Evolutionary conservation across 2,329 filamentous ascomycete species (phyloP), one percentile per base, ranked within the genome.

Genomic region (Monosporascus sp.): DNA sequence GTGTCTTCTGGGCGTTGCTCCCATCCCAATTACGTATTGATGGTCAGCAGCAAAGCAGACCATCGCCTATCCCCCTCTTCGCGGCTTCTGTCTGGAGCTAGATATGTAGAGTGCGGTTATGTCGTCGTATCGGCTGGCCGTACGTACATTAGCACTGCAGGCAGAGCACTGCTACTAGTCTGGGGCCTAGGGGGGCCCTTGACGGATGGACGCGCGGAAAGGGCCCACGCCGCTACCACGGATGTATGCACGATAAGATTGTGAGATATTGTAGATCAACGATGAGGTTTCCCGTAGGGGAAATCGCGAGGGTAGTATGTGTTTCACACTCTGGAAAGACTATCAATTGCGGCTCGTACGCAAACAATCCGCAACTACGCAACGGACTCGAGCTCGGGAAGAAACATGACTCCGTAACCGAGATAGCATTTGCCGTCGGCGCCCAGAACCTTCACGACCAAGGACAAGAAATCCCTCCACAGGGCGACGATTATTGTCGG

Each of bases 81-180:
- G 56, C 53, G 49, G 53, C 20, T 43, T 56, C 55, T 58, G 64
- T 61, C 63, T 61, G 58, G 58, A 59, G 64, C 64, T 65, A 66
- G 58, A 64, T 60, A 67, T 66, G 65, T 67, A 58, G 59, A 64
- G 65, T 66, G 65, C 65, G 65, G 65, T 63, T 67, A 67, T 61
- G 61, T 49, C 34, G 43, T 46, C 43, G 43, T 46, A 46, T 46
- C 40, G 49, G 24, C 49, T 40, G 16, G 22, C 47, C 47, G 31
- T 49, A 49, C 47, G 20, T 49, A 49, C 47, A 49, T 49, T 49
- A 49, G 36, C 40, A 38, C 22, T 3, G 40, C 49, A 43, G 40
- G 43, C 16, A 46, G 22, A 43, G 22, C 31, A 5, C 9, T 34
- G 31, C 31, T 34, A 24, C 43, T 46, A 46, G 22, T 17, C n/a